Base-by-base conservation (phyloP, 1,284 basidiomycete genomes). In the Ceratobasidium sp. region DNA sequence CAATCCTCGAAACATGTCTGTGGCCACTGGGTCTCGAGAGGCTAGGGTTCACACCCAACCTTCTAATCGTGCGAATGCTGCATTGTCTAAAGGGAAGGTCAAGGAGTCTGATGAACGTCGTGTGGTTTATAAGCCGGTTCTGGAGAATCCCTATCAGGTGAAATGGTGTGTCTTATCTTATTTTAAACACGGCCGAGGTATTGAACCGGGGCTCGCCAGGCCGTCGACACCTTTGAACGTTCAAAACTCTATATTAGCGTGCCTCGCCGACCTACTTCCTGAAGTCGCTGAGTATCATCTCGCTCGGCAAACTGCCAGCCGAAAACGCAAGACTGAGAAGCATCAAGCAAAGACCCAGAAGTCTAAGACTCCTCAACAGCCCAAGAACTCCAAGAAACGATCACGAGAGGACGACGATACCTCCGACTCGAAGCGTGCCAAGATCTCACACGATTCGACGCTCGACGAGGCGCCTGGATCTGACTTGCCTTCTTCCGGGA, bases 81-180 rank as follows among this genome's bases (percentile, higher is more conserved):
- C 54, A 11, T 27, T 72, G 59, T 66, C 39, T 3, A 61, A 68
- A 49, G 74, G 74, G 27, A 68, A 68, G 56, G 61, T 73, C 56
- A 72, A 72, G 56, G 68, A 56, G 19, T 56, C 41, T 7, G 56
- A 61, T 51, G 83, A 87, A 56, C 81, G 84, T 37, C 92, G 88
- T 78, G 81, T 84, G 0, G 87, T 89, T 0, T 92, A 88, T 82
- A 92, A 88, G 77, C 86, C 86, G 75, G 89, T 90, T 1, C 82
- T 93, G 22, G 88, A 89, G 69, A 92, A 87, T 76, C 92, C 92
- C 0, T 90, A 91, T 78, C 85, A 86, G 27, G 83, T 93, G n/a
- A 80, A 82, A 80, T 94, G 92, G 92, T 92, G 79, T 69, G 80
- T 77, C 51, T 64, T 56, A 29, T 22, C 74, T 71, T 27, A 53